These are phyloP conservation scores for Chaetothyriales sp. DNA, from an alignment of 2,329 filamentous ascomycete genomes.

Conservation along the genomic window DNA sequence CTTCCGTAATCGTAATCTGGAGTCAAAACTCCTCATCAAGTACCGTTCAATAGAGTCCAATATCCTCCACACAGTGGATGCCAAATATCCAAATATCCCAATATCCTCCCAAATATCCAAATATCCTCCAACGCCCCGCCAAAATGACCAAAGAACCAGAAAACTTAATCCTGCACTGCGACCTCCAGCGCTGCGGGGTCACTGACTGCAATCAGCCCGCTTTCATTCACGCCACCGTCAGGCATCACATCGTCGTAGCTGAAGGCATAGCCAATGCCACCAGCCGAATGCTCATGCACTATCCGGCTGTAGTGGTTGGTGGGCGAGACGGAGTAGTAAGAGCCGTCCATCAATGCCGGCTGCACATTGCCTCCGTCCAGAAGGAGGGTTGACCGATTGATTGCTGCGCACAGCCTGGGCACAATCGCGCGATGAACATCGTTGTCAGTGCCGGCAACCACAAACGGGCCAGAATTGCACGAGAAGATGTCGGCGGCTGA, in stretches of 20 bases:
- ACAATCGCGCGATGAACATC: conserved; percentile 30
- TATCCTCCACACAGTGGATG: too few species aligned
- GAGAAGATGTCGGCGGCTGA: conserved; percentile 35
- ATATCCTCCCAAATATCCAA: too few species aligned
- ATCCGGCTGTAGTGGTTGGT: conserved; percentile 16
- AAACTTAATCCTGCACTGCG: conserved; percentile 17
- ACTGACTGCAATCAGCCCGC: conserved; percentile 30
- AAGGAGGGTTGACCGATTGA: conserved; percentile 34
- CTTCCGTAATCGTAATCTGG: too few species aligned
- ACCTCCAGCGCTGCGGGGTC: conserved; percentile 31
- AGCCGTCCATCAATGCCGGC: neutral
- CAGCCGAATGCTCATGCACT: conserved; percentile 16
- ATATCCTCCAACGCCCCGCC: too few species aligned
- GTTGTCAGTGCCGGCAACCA: conserved; percentile 25
- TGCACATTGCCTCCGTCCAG: conserved; percentile 16
- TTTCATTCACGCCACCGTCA: conserved; percentile 27
- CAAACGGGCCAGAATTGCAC: conserved; percentile 37
- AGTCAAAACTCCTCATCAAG: too few species aligned
- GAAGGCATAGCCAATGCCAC: conserved; percentile 20
- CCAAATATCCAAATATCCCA: too few species aligned
- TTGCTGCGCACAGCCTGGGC: conserved; percentile 38
- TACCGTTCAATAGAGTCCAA: too few species aligned
- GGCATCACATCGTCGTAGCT: conserved; percentile 23
- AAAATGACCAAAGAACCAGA: too few species aligned
- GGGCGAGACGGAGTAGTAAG: conserved; percentile 13